Evolutionary conservation across 768 basidiomycete genomes (phyloP), one percentile per base, ranked within the genome.

Genomic region (Tulasnella sp.): DNA sequence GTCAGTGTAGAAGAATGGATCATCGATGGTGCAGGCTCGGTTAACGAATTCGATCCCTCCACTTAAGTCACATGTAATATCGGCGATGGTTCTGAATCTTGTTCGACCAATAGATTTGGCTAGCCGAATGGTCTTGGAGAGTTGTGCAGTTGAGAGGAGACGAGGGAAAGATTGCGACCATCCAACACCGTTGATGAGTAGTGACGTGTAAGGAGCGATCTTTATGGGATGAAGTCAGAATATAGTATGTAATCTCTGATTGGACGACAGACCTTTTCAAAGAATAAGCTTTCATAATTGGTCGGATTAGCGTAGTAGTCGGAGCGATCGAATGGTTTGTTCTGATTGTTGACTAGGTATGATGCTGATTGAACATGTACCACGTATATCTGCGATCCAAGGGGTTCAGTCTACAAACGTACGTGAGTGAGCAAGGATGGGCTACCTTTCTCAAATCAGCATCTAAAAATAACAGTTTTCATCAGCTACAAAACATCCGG

Each of bases 11-110:
- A 78, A 86, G 62, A 78, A 79, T 0, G 91, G 91, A 4, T 75
- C 67, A 8, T 66, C 65, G 33, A 92, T 75, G 0, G 90, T 92
- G 0, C 88, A 83, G 5, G 81, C 65, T n/a, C 69, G 71, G 6
- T 77, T 72, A 42, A 91, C 69, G 63, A 93, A 92, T 64, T 92
- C 78, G 22, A 95, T 73, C 13, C 85, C 87, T 32, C 91, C 91
- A 61, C 77, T 74, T n/a, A 88, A 70, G 61, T 95, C 91, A 60
- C 90, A 93, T 56, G 78, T 88, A 32, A 95, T 83, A 61, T 95
- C 91, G 1, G 85, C 87, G 20, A 95, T 73, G 48, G 77, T 81
- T 7, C 72, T 72, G 58, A 81, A 81, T 20, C 83, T 70, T 45
- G 25, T 55, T 35, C 58, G 59, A 5, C 75, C 74, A 1, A 81